These are phyloP conservation scores for Penicillium sp. DNA, from an alignment of 2,329 filamentous ascomycete species.

Conservation along the genomic window DNA sequence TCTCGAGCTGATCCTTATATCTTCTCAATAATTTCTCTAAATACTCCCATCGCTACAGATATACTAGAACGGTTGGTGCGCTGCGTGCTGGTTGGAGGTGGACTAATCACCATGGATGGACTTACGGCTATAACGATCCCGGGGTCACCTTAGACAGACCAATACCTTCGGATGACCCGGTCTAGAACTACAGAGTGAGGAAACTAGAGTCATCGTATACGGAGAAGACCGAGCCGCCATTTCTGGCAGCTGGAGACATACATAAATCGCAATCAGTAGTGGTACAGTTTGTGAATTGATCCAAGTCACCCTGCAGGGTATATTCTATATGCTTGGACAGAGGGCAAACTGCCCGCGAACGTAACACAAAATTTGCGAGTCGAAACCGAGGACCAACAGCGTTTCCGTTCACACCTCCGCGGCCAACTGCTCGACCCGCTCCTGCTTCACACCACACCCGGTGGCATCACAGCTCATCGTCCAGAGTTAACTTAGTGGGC, in stretches of 20 bases:
- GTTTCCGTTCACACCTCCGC: constrained; percentile 19
- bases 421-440: constrained; percentile 12
- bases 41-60: not conserved
- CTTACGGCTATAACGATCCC: constrained; percentile 7
- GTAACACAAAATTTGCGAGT: constrained; percentile 23
- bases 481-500: constrained; percentile 32
- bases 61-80: not conserved
- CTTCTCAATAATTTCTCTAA: not conserved
- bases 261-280: constrained; percentile 23
- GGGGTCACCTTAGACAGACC: not conserved
- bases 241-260: not conserved
- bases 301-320: constrained; percentile 33
- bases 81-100: not conserved
- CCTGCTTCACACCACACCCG: constrained; percentile 11
- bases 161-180: not conserved
- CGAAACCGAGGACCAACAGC: constrained; percentile 20
- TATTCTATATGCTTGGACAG: constrained; percentile 44
- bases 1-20: not conserved
- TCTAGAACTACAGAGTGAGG: not conserved
- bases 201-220: not conserved
- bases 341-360: constrained; percentile 30
- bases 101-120: not conserved
- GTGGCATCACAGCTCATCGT: constrained; percentile 17
- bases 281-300: constrained; percentile 43
- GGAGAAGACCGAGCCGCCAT: not conserved